Evolutionary conservation across 78 protist species (phyloP), one percentile per base, ranked within the genome.

Genomic region (Thecamonas trahens): DNA sequence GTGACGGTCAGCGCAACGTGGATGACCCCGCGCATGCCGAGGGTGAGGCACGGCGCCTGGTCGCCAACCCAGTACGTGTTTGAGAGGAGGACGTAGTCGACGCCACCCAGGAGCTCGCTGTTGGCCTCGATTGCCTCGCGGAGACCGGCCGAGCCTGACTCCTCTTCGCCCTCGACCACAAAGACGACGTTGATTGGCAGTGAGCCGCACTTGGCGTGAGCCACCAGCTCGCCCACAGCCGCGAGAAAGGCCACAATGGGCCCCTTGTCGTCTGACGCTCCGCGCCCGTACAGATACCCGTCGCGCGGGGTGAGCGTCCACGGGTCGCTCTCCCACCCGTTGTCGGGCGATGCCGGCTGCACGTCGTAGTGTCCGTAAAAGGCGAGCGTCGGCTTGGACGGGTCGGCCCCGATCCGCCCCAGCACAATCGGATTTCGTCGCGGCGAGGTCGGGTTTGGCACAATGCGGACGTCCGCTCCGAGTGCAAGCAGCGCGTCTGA

Each of bases 341-440:
- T n/a, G n/a, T n/a, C n/a, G n/a, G n/a, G n/a, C n/a, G n/a, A n/a
- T 3, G 84, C 84, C 13, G 38, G 64, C 13, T 52, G 73, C 61
- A 78, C 84, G 58, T 78, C 84, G 68, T 78, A 78, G 68, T 78
- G 84, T 8, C 61, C 75, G 50, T 78, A 78, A 24, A 78, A 0
- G 26, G 50, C 49, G 14, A 78, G 52, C 24, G 77, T 65, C 47
- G 76, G 77, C 22, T 64, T 58, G 29, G 14, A 20, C 28, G 64
- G 55, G 34, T 72, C 15, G n/a, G 31, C 39, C 7, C 75, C 82
- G 18, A 54, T 26, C 45, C 63, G 32, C 6, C 50, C 72, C 39
- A 74, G 61, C 5, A 14, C 76, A 37, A 68, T 50, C 44, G 52
- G 40, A 67, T 17, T 67, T n/a, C 55, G 28, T 61, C 28, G 55